Evolutionary conservation across 2,329 filamentous ascomycete genomes (phyloP), one percentile per base, ranked within the genome.

Genomic region (Venturia pyrina): DNA sequence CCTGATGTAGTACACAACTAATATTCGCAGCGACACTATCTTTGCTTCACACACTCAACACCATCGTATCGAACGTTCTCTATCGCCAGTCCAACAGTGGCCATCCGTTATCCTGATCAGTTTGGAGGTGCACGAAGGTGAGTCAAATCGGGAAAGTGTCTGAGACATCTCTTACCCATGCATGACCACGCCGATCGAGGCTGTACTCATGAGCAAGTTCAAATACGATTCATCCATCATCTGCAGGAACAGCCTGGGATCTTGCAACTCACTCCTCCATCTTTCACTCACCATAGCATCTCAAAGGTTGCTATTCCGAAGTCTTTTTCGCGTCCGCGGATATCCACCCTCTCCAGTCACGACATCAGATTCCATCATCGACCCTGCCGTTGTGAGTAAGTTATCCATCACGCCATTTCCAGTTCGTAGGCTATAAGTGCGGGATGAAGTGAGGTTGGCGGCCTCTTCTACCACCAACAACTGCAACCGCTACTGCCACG

Each of bases 161-260:
- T 59, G 6, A 59, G 53, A 59, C 53, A 59, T 19, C 32, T 6
- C 50, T 11, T 59, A 59, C 15, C 37, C 53, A 37, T 59, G 53
- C 53, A 59, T 59, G 53, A 59, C 53, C 53, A 37, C 53, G 28
- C 32, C 24, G 32, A 37, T 59, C 15, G 32, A 34, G 53, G 53
- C 53, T 59, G 19, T 59, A 21, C 53, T 15, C 19, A 34, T n/a
- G 28, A 59, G 32, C 53, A 34, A 34, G 53, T 32, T 34, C 3
- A 19, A 59, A 37, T 34, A 37, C 28, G 32, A 34, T 37, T 37
- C 53, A 37, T 34, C 34, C 15, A 34, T 21, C 53, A 59, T 59
- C 53, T 59, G 53, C 53, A 59, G 53, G 32, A 59, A 59, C 53
- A 59, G 32, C 32, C 53, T 59, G 48, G 48, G 21, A 53, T 53